Percentiles rank a stretch among this genome's conserved stretches.
Conservation (phyloP, 768 basidiomycete species). For the Amanita exitialis region DNA sequence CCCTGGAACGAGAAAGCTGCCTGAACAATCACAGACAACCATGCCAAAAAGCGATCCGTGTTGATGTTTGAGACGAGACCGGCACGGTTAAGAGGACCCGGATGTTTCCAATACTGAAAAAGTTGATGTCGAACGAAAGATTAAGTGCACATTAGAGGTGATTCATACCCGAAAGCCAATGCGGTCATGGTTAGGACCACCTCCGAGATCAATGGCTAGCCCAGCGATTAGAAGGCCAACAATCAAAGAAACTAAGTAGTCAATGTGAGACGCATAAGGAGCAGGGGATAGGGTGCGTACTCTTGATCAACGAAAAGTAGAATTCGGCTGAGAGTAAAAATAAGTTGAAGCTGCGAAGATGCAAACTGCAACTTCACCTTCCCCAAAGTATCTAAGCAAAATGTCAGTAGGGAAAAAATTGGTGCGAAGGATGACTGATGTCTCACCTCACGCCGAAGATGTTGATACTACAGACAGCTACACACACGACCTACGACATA, state of each 20-base stretch:
- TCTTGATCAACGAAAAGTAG: constrained; percentile 54
- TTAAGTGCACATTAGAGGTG: neutral
- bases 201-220: constrained; percentile 70
- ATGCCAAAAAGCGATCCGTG: constrained; percentile 36
- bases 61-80: constrained; percentile 32
- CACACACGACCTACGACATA: constrained; percentile 29
- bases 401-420: neutral
- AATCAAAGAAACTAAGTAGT: constrained; percentile 40
- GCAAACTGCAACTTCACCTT: constrained; percentile 29
- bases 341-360: neutral
- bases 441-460: constrained; percentile 58
- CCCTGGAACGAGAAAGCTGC: constrained; percentile 72
- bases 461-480: constrained; percentile 52
- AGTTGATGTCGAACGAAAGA: neutral
- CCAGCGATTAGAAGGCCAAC: constrained; percentile 50
- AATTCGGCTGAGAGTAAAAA: constrained; percentile 42
- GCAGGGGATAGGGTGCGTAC: constrained; percentile 21
- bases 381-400: constrained; percentile 47
- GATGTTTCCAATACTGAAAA: constrained; percentile 56
- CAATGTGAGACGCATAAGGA: neutral
- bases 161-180: constrained; percentile 55
- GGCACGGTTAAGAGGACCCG: constrained; percentile 45
- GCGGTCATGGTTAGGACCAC: constrained; percentile 56
- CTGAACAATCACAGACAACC: constrained; percentile 34
- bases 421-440: neutral